These are phyloP conservation scores for Candida corydali DNA, from an alignment of 805 yeast genomes.

Conservation along the genomic window DNA sequence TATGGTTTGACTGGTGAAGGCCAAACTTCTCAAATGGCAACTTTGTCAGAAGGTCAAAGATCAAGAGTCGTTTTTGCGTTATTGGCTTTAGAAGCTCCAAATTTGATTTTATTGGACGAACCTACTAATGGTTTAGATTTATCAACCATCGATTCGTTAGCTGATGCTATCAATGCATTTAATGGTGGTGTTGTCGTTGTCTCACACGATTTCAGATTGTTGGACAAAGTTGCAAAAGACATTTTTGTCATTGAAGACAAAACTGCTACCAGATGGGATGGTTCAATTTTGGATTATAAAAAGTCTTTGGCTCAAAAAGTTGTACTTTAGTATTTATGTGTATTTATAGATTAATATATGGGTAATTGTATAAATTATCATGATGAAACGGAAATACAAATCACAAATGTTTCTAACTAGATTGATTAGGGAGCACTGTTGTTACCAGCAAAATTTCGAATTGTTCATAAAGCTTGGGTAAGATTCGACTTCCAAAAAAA, in stretches of 20 bases:
- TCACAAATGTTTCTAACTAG: too few relatives aligned
- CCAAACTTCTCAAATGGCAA: conserved; percentile 98
- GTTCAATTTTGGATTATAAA: conserved; percentile 86
- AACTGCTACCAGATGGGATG: conserved; percentile 96
- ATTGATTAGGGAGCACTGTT: too few relatives aligned
- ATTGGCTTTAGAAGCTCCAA: conserved; percentile 92
- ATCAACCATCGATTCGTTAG: conserved; percentile 96
- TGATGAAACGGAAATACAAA: too few relatives aligned
- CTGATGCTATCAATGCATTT: conserved; percentile 90
- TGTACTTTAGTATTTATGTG: conserved; percentile 43
- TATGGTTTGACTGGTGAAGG: conserved; percentile 98
- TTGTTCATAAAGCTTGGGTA: too few relatives aligned
- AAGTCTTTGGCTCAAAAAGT: conserved; percentile 89
- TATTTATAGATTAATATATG: background rate
- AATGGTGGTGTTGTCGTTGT: conserved; percentile 98
- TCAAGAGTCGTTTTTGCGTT: conserved; percentile 97
- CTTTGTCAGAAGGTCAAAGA: conserved; percentile 98
- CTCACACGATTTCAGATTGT: conserved; percentile 96
- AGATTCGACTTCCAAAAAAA: too few relatives aligned
- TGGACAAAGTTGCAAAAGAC: conserved; percentile 96
- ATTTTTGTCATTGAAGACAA: conserved; percentile 94
- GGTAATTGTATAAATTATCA: background rate
- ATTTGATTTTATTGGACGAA: conserved; percentile 93
- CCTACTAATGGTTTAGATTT: conserved; percentile 99
- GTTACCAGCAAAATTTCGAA: too few relatives aligned